Conservation (phyloP, 257 asterid genomes). For the Marsdenia floribunda region DNA sequence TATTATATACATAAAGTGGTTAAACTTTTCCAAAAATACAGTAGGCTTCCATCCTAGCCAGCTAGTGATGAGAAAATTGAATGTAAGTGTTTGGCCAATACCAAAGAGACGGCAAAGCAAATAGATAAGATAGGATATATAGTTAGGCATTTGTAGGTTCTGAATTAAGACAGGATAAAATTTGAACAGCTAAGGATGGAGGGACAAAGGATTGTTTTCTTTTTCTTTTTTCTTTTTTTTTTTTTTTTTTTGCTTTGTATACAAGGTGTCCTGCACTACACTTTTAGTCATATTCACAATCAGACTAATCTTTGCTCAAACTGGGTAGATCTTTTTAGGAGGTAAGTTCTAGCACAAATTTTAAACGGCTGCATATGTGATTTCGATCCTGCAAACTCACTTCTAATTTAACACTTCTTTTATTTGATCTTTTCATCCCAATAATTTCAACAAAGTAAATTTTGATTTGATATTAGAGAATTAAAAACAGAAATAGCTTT, state of each 20-base stretch:
- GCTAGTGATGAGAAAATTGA: slow-evolving; percentile 4
- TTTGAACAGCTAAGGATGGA: neutral
- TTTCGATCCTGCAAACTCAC: too few species aligned
- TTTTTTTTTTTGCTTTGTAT: too few species aligned
- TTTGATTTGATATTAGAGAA: neutral
- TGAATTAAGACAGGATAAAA: neutral
- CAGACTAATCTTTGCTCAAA: too few species aligned
- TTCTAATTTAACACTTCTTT: neutral
- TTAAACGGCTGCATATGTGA: too few species aligned
- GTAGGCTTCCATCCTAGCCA: neutral
- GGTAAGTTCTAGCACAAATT: too few species aligned
- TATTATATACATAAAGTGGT: neutral
- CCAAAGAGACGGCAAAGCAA: neutral
- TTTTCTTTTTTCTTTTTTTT: too few species aligned
- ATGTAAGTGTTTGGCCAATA: slow-evolving; percentile 5
- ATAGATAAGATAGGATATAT: slow-evolving; percentile 11
- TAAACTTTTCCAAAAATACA: too few species aligned
- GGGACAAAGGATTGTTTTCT: neutral
- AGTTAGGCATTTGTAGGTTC: neutral
- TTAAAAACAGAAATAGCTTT: neutral
- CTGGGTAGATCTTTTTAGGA: too few species aligned
- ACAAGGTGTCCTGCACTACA: too few species aligned
- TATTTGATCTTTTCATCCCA: neutral
- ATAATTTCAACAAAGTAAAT: neutral
- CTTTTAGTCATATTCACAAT: too few species aligned